Evolutionary conservation across 805 yeast species (phyloP).

Genomic region (Maudiozyma pseudohumilis): DNA sequence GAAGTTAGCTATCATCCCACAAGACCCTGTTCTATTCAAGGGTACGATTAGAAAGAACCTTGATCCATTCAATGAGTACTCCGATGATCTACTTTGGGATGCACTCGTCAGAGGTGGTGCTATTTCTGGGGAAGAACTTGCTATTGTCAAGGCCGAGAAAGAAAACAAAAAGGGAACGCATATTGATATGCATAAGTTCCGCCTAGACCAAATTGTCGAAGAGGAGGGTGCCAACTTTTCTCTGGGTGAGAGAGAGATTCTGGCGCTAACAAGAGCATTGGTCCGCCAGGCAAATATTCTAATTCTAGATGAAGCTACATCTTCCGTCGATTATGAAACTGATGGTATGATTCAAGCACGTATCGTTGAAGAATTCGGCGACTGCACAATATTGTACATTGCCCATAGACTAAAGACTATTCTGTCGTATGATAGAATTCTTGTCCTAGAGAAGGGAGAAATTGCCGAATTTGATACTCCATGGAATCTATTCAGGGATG

Average conservation of each 20-base stretch:
- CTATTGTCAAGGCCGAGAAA: constrained; percentile 29
- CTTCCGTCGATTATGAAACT: constrained; percentile 65
- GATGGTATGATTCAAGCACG: constrained; percentile 55
- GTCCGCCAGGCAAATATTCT: constrained; percentile 53
- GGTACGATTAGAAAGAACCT: constrained; percentile 62
- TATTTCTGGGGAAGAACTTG: constrained; percentile 32
- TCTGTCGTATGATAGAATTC: constrained; percentile 44
- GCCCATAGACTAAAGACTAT: constrained; percentile 65
- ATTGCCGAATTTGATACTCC: constrained; percentile 49
- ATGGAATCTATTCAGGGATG: constrained; percentile 32
- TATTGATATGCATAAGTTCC: constrained; percentile 44
- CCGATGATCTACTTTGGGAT: constrained; percentile 52
- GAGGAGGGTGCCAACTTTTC: constrained; percentile 66
- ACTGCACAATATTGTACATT: constrained; percentile 60
- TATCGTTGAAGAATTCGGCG: constrained; percentile 45
- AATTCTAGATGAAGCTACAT: constrained; percentile 69
- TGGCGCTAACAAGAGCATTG: constrained; percentile 62
- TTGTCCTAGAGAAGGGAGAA: constrained; percentile 52
- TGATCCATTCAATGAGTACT: constrained; percentile 55
- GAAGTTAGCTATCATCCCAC: constrained; percentile 65
- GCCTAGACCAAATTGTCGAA: constrained; percentile 47
- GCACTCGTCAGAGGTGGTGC: constrained; percentile 56
- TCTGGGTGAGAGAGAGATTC: constrained; percentile 59
- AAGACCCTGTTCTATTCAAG: constrained; percentile 69
- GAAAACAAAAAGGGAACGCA: constrained; percentile 16